Percentiles rank a stretch among this genome's conserved stretches.
Conservation (phyloP, 805 yeast species). For the Monosporozyma solicola region DNA sequence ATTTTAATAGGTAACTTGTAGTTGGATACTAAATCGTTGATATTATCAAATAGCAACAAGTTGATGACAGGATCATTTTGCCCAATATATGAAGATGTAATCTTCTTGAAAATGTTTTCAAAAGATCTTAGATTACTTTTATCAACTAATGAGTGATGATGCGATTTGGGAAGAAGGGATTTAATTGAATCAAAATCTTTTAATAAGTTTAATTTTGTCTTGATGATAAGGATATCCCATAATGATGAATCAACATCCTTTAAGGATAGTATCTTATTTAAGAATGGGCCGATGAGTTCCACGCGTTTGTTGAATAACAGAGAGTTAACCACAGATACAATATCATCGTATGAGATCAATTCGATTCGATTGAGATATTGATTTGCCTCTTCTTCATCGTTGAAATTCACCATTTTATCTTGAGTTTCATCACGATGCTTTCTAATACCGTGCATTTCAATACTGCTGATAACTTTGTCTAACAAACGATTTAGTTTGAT, state of each 20-base stretch:
- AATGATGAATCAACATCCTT: conserved; percentile 6
- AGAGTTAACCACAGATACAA: conserved; percentile 19
- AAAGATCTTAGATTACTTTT: conserved; percentile 3
- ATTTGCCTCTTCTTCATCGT: conserved; percentile 26
- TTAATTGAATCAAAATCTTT: conserved; percentile 4
- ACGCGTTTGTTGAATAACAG: conserved; percentile 14
- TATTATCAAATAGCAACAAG: conserved; percentile 15
- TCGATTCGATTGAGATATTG: conserved; percentile 24
- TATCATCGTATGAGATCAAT: conserved; percentile 20
- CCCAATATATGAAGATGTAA: conserved; percentile 13
- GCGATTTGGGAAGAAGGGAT: not conserved
- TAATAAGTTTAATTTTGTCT: conserved; percentile 18
- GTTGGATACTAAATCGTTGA: conserved; percentile 11
- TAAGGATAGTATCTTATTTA: conserved; percentile 19
- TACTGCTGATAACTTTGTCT: conserved; percentile 21
- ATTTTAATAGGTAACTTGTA: conserved; percentile 8
- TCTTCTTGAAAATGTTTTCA: conserved; percentile 10
- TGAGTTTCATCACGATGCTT: not conserved
- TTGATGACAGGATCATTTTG: conserved; percentile 9
- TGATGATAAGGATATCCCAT: conserved; percentile 10
- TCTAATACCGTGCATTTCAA: conserved; percentile 18
- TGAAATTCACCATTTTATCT: conserved; percentile 7
- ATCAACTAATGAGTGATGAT: not conserved
- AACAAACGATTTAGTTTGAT: conserved; percentile 30
- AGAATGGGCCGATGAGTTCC: conserved; percentile 12